A percentile compares a stretch with the other conserved stretches of the same genome.
Evolutionary conservation across 2,329 filamentous ascomycete species (phyloP).

Genomic region (Trichoderma breve): DNA sequence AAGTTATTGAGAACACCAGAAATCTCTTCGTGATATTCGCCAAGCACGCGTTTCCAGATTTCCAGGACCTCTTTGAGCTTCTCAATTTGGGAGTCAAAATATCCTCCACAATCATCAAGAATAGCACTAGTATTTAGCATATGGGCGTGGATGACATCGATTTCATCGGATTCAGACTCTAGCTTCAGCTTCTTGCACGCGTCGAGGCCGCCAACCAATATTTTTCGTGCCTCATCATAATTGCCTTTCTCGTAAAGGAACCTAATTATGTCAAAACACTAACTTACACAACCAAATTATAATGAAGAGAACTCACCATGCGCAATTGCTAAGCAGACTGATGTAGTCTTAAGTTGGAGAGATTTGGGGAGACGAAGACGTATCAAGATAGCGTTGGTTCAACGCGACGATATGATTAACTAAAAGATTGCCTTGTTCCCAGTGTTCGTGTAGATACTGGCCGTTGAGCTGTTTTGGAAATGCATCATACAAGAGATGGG

Average conservation of each 20-base stretch:
- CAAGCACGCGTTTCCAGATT: background rate
- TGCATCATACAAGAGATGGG: background rate
- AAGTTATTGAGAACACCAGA: background rate
- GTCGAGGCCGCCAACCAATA: background rate
- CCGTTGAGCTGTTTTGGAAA: background rate
- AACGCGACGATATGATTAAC: background rate
- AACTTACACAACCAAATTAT: background rate
- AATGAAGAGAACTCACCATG: background rate
- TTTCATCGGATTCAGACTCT: background rate
- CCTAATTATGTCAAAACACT: background rate
- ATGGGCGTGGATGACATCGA: background rate
- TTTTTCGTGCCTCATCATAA: background rate
- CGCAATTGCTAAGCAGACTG: background rate
- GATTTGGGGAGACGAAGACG: background rate
- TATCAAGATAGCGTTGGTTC: background rate
- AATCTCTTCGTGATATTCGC: background rate
- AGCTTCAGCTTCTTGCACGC: background rate
- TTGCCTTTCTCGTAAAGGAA: background rate
- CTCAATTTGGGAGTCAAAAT: background rate
- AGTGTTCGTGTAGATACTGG: background rate
- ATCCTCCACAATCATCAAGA: background rate
- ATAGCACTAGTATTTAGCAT: background rate
- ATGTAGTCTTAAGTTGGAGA: background rate
- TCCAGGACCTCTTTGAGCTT: background rate
- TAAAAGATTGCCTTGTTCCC: background rate